These are phyloP conservation scores for Arthrobotrys musiformis DNA, from an alignment of 2,329 filamentous ascomycete genomes.

Conservation along the genomic window DNA sequence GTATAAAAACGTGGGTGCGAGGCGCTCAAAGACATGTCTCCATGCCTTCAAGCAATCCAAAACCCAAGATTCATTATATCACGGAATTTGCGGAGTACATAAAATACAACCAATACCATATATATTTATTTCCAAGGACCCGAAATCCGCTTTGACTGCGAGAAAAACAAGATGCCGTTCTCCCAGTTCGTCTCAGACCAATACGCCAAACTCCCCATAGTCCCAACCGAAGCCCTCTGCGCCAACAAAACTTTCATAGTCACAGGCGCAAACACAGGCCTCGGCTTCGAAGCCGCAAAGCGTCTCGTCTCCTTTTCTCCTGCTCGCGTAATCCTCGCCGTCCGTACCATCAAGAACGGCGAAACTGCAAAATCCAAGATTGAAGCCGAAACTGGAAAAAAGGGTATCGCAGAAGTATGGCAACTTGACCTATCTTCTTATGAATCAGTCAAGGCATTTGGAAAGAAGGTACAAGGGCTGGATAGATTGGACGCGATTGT, in stretches of 20 bases:
- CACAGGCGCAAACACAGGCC: constrained; percentile 65
- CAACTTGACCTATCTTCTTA: constrained; percentile 65
- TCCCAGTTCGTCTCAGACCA: constrained; percentile 23
- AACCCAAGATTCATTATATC: no score
- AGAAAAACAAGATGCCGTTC: constrained; percentile 12
- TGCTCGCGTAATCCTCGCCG: constrained; percentile 63
- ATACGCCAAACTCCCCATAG: constrained; percentile 28
- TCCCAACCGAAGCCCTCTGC: constrained; percentile 13
- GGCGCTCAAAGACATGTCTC: no score
- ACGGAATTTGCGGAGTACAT: no score
- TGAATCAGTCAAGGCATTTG: constrained; percentile 63
- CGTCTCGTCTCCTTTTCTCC: constrained; percentile 62
- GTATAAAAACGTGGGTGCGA: no score
- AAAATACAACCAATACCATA: no score
- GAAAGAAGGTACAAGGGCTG: constrained; percentile 61
- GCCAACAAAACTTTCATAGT: constrained; percentile 61
- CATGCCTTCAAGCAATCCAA: no score
- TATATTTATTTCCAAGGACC: no score
- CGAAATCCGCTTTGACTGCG: neutral
- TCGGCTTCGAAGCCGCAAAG: constrained; percentile 63
- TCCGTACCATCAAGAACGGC: constrained; percentile 63
- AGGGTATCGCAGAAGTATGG: constrained; percentile 59
- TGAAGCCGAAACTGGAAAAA: constrained; percentile 56
- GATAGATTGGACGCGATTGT: constrained; percentile 63
- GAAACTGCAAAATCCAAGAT: constrained; percentile 63